These are phyloP conservation scores for Davidsoniella australis DNA, from an alignment of 2,329 filamentous ascomycete species.

Conservation along the genomic window DNA sequence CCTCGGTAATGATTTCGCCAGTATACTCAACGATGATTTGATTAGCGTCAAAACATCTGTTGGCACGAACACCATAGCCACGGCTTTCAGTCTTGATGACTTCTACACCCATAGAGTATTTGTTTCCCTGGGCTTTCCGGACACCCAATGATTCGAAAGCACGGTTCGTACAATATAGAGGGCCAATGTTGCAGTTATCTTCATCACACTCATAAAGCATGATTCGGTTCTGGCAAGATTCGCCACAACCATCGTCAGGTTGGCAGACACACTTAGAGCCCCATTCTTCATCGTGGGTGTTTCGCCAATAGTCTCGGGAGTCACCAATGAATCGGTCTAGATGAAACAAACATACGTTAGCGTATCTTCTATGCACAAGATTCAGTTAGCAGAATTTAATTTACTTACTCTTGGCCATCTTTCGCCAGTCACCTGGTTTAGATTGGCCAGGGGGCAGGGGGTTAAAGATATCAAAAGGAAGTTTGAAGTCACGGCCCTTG, in stretches of 20 bases:
- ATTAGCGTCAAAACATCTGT: conserved; percentile 68
- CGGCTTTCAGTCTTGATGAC: conserved; percentile 80
- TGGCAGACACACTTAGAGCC: conserved; percentile 64
- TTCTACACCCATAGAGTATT: conserved; percentile 85
- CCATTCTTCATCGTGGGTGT: conserved; percentile 50
- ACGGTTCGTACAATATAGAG: conserved; percentile 65
- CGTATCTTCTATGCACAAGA: too few species aligned
- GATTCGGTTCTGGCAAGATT: conserved; percentile 82
- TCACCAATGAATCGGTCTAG: conserved; percentile 81
- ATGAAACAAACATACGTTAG: conserved; percentile 14
- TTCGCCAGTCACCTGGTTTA: conserved; percentile 84
- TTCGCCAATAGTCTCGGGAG: conserved; percentile 65
- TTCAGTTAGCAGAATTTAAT: background rate
- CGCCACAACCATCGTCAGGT: conserved; percentile 63
- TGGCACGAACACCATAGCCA: conserved; percentile 82
- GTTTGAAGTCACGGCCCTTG: conserved; percentile 62
- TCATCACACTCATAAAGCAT: conserved; percentile 97
- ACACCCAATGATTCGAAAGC: conserved; percentile 66
- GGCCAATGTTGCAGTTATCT: conserved; percentile 67
- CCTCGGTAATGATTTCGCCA: conserved; percentile 90
- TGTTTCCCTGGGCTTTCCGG: conserved; percentile 60
- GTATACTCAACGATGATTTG: conserved; percentile 99
- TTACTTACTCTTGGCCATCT: conserved; percentile 70
- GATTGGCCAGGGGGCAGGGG: conserved; percentile 72
- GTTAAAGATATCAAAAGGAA: conserved; percentile 81